Evolutionary conservation across 2,329 filamentous ascomycete species (phyloP).

Genomic region (Lachnellula hyalina): DNA sequence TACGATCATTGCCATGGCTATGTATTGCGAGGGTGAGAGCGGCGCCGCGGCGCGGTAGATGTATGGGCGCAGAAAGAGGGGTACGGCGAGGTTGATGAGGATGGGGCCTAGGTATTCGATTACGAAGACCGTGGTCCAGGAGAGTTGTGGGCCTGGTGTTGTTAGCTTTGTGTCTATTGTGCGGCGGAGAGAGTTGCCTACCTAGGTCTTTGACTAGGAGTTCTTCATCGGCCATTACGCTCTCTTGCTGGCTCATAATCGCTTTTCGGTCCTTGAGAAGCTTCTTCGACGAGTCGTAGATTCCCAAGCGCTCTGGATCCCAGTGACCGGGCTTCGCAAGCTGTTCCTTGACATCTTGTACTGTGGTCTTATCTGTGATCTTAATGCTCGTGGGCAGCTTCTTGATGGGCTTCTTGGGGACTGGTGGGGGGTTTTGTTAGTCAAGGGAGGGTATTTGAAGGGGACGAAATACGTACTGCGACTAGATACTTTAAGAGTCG

Average conservation of each 20-base stretch:
- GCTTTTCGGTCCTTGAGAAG: conserved; percentile 58
- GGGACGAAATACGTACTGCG: not conserved
- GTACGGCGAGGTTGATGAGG: conserved; percentile 72
- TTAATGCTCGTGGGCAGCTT: conserved; percentile 51
- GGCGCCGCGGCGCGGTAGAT: conserved; percentile 53
- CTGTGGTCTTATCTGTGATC: conserved; percentile 40
- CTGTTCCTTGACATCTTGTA: conserved; percentile 54
- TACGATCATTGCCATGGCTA: conserved; percentile 68
- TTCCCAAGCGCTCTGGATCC: conserved; percentile 49
- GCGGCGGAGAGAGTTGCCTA: conserved; percentile 37
- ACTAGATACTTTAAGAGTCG: not conserved
- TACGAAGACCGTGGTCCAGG: conserved; percentile 89
- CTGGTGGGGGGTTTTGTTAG: conserved; percentile 13
- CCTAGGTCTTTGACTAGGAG: conserved; percentile 92
- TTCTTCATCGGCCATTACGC: conserved; percentile 45
- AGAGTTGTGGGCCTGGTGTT: conserved; percentile 70
- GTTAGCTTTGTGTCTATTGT: conserved; percentile 18
- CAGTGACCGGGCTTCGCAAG: conserved; percentile 57
- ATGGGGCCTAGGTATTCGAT: conserved; percentile 93
- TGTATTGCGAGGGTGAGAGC: conserved; percentile 63
- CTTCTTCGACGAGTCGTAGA: conserved; percentile 57
- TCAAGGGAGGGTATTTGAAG: not conserved
- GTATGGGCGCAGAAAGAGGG: conserved; percentile 66
- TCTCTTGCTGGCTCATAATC: conserved; percentile 42
- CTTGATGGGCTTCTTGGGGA: conserved; percentile 29